These are phyloP conservation scores for Lithospermum erythrorhizon DNA, from an alignment of 257 asterid species.

Conservation along the genomic window DNA sequence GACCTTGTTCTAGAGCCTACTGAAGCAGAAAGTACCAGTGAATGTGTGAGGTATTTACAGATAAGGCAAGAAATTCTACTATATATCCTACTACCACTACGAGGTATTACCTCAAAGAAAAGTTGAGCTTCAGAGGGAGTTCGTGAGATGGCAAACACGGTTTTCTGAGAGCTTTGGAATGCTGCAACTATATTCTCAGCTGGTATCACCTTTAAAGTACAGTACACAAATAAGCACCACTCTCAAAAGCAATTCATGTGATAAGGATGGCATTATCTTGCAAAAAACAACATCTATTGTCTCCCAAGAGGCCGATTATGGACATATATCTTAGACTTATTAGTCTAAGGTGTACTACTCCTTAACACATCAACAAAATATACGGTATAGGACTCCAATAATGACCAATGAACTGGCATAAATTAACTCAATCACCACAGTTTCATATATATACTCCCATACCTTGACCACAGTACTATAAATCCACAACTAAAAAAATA, in stretches of 20 bases:
- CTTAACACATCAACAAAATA: neutral
- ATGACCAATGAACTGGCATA: neutral
- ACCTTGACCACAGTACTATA: no score
- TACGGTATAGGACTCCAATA: neutral
- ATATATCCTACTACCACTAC: neutral
- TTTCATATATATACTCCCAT: no score
- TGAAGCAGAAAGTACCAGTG: constrained; percentile 17
- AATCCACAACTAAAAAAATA: no score
- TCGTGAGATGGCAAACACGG: constrained; percentile 62
- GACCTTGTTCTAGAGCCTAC: constrained; percentile 86
- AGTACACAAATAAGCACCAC: neutral
- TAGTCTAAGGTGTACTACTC: neutral
- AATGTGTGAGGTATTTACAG: constrained; percentile 2
- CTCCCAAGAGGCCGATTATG: neutral
- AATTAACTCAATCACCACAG: neutral
- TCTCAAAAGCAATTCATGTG: constrained; percentile 1
- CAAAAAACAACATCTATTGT: neutral
- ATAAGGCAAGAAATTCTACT: neutral
- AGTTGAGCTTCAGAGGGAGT: constrained; percentile 62
- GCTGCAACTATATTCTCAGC: constrained; percentile 85
- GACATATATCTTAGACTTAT: neutral
- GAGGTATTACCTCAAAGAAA: constrained; percentile 57
- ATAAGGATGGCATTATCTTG: neutral
- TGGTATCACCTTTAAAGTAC: constrained; percentile 51
- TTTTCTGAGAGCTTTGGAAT: constrained; percentile 54